Evolutionary conservation across 306 rosid genomes (phyloP).

Genomic region (Medicago arabica): DNA sequence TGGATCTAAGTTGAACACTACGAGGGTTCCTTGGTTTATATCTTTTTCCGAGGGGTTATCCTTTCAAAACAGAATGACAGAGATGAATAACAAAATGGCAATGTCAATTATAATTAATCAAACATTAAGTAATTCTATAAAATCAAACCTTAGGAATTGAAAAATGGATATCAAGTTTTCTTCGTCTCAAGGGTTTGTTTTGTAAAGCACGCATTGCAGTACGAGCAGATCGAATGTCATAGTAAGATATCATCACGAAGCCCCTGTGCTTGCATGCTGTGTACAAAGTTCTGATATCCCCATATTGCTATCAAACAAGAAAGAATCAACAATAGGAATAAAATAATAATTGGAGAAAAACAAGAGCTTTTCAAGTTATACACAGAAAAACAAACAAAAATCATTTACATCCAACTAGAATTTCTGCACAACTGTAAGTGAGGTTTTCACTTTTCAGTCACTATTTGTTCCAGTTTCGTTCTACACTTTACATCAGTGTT

Average conservation of each 20-base stretch:
- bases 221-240: conserved; percentile 94
- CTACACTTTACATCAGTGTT: background rate
- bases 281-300: conserved; percentile 91
- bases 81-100: conserved; percentile 34
- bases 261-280: conserved; percentile 98
- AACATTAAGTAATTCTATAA: conserved; percentile 17
- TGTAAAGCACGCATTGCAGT: conserved; percentile 92
- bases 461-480: background rate
- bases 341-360: conserved; percentile 20
- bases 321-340: conserved; percentile 35
- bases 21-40: conserved; percentile 96
- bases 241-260: conserved; percentile 96
- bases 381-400: too few relatives aligned
- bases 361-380: background rate
- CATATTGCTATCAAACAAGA: conserved; percentile 72
- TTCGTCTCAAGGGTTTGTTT: conserved; percentile 87
- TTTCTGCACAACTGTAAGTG: too few relatives aligned
- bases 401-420: too few relatives aligned
- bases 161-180: conserved; percentile 97
- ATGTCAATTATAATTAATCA: conserved; percentile 5
- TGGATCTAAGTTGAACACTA: conserved; percentile 92
- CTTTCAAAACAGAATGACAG: conserved; percentile 53
- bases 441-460: too few relatives aligned
- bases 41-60: conserved; percentile 96
- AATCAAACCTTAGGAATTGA: conserved; percentile 91